Conservation (phyloP, 163 green algal genomes). For the Scenedesmus sp. region DNA sequence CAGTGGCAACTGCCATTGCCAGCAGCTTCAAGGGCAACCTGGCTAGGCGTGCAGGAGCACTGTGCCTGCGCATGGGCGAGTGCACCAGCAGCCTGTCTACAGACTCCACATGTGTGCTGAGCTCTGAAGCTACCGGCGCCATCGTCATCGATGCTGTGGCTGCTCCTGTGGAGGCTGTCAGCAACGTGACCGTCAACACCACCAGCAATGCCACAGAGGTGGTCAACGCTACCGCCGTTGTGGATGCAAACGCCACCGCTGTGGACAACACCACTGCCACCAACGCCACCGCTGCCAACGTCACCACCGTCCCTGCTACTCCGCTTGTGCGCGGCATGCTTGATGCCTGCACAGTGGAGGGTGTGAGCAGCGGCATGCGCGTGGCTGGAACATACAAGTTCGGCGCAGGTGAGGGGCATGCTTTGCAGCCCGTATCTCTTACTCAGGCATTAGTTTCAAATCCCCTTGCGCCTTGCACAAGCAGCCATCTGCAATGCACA, state of each 20-base stretch:
- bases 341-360: slow-evolving; percentile 32
- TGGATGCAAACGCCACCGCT: background rate
- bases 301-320: background rate
- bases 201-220: background rate
- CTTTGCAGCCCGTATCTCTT: too few species aligned
- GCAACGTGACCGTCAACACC: background rate
- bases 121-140: background rate
- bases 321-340: slow-evolving; percentile 4
- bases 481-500: too few species aligned
- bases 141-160: background rate
- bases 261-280: background rate
- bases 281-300: background rate
- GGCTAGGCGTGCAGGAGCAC: background rate
- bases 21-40: slow-evolving; percentile 34
- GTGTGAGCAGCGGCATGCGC: slow-evolving; percentile 1
- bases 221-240: background rate
- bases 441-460: too few species aligned
- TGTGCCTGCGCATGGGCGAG: slow-evolving; percentile 23
- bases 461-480: too few species aligned
- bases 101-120: background rate
- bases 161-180: background rate
- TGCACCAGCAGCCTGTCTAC: background rate
- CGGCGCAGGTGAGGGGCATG: background rate
- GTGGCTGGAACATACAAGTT: background rate
- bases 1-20: background rate